Conservation (phyloP, 2,329 filamentous ascomycete genomes). For the Ophiostoma quercus region DNA sequence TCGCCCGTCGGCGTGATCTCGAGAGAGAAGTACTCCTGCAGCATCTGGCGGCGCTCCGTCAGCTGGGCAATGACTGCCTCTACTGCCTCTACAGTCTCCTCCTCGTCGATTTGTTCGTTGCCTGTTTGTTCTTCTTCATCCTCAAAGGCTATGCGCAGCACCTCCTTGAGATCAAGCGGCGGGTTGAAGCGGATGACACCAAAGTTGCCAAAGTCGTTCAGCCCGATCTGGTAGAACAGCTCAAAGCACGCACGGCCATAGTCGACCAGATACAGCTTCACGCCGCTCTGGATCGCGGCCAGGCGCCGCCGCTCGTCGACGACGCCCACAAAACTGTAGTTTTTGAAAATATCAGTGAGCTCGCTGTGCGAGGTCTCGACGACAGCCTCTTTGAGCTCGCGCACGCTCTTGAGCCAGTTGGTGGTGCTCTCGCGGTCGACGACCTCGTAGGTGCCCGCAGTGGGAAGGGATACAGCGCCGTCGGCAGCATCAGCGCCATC, state of each 20-base stretch:
- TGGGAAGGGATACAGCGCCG: background rate
- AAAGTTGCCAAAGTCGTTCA: slow-evolving; percentile 91
- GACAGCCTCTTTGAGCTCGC: slow-evolving; percentile 74
- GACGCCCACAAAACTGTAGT: slow-evolving; percentile 87
- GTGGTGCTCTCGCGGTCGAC: slow-evolving; percentile 62
- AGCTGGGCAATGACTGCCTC: slow-evolving; percentile 62
- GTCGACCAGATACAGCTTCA: slow-evolving; percentile 87
- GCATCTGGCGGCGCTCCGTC: slow-evolving; percentile 73
- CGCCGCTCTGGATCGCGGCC: slow-evolving; percentile 86
- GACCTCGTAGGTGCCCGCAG: slow-evolving; percentile 60
- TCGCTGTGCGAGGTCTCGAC: slow-evolving; percentile 77
- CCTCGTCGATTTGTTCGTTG: slow-evolving; percentile 61
- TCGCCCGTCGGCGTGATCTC: slow-evolving; percentile 74
- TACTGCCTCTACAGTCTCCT: slow-evolving; percentile 35
- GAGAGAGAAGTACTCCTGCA: slow-evolving; percentile 86
- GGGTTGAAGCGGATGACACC: slow-evolving; percentile 76
- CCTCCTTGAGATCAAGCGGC: slow-evolving; percentile 62
- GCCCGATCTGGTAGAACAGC: slow-evolving; percentile 90
- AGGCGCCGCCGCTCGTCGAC: slow-evolving; percentile 83
- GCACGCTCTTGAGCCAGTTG: slow-evolving; percentile 78
- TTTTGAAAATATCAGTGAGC: slow-evolving; percentile 79
- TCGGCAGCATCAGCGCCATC: background rate
- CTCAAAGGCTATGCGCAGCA: slow-evolving; percentile 69
- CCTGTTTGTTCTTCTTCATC: slow-evolving; percentile 31
- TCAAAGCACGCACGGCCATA: slow-evolving; percentile 83